phyloP scores from a whole-genome alignment of 805 yeast genomes.

The Cyberlindnera mississippiensis region DNA sequence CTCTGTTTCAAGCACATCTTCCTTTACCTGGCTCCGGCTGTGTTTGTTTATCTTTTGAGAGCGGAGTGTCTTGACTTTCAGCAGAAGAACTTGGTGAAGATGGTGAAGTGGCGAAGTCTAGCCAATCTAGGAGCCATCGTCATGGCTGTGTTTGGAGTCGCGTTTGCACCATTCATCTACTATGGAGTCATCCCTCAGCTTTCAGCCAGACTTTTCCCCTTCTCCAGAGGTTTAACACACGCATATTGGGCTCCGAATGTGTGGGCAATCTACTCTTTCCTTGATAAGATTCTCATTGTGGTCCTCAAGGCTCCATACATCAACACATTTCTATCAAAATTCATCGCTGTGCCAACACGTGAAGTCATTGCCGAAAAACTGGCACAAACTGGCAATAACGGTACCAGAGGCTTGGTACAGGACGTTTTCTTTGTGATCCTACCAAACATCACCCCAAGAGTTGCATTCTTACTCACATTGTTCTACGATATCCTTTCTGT shows the following conservation, averaged over 20 bases:
- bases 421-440: conserved; percentile 79
- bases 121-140: conserved; percentile 63
- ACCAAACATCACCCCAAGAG: conserved; percentile 74
- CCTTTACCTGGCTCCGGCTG: conserved; percentile 91
- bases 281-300: conserved; percentile 65
- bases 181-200: conserved; percentile 61
- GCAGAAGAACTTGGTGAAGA: conserved; percentile 30
- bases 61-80: conserved; percentile 55
- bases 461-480: conserved; percentile 76
- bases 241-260: conserved; percentile 99
- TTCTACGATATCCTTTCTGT: conserved; percentile 79
- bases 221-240: conserved; percentile 91
- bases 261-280: conserved; percentile 90
- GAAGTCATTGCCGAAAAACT: conserved; percentile 29
- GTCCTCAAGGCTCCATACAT: conserved; percentile 35
- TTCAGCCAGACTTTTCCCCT: conserved; percentile 76
- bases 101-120: conserved; percentile 52
- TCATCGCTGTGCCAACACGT: conserved; percentile 31
- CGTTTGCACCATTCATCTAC: conserved; percentile 73
- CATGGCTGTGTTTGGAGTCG: conserved; percentile 52
- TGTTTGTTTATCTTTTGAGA: conserved; percentile 72
- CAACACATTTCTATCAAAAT: conserved; percentile 36
- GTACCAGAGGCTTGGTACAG: conserved; percentile 88
- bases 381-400: conserved; percentile 35
- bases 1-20: conserved; percentile 94